A percentile compares a stretch with the other conserved stretches of the same genome.
These are phyloP conservation scores for Coemansia reversa DNA, from an alignment of 192 early-diverging fungal genomes.

Conservation along the genomic window DNA sequence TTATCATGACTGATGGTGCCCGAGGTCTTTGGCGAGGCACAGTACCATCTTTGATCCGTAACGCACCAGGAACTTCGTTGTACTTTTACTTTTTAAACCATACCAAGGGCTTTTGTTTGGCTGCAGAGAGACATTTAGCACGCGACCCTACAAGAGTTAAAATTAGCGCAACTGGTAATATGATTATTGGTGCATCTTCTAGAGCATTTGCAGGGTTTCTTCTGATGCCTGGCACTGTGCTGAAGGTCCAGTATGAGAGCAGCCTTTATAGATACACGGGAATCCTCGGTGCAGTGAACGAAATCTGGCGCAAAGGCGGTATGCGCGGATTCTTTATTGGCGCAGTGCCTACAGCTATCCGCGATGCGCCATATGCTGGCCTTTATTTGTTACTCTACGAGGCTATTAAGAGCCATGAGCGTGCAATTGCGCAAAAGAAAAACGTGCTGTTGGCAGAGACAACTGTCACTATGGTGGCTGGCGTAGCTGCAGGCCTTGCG, in stretches of 20 bases:
- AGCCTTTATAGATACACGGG: conserved; percentile 80
- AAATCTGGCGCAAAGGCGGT: conserved; percentile 71
- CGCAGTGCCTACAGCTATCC: conserved; percentile 79
- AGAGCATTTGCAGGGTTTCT: conserved; percentile 76
- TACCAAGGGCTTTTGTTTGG: conserved; percentile 25
- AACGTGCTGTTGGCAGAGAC: conserved; percentile 55
- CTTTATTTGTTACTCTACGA: conserved; percentile 91
- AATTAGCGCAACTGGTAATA: conserved; percentile 63
- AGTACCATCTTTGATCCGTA: conserved; percentile 42
- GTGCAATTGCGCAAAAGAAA: conserved; percentile 23
- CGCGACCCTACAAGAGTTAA: conserved; percentile 18
- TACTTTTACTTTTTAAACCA: conserved; percentile 63
- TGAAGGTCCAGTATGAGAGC: conserved; percentile 92
- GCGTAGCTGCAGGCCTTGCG: conserved; percentile 65
- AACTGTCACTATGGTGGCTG: conserved; percentile 63
- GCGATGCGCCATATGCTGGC: conserved; percentile 90
- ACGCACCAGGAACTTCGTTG: conserved; percentile 56
- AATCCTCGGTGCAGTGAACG: conserved; percentile 62
- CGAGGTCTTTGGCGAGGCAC: conserved; percentile 56
- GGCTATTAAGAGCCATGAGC: conserved; percentile 60
- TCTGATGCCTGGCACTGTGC: conserved; percentile 91
- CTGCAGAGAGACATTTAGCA: conserved; percentile 19
- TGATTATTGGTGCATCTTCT: conserved; percentile 69
- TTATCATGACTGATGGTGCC: conserved; percentile 55
- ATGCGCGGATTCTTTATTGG: conserved; percentile 82